Evolutionary conservation across 805 yeast genomes (phyloP), one percentile per base, ranked within the genome.

Genomic region (Candida boleticola): DNA sequence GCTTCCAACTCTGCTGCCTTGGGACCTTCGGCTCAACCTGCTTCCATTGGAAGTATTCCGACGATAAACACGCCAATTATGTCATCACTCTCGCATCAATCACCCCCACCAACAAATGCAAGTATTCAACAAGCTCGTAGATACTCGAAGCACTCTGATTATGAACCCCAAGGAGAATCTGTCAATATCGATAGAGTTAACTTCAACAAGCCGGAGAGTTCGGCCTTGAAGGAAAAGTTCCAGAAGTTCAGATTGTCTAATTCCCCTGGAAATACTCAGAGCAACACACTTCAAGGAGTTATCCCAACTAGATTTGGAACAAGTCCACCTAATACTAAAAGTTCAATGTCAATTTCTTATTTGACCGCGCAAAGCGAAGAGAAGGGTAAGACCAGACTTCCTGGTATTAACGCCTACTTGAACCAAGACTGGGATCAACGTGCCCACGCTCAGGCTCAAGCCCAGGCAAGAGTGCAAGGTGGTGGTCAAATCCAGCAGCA

Each of bases 231-330:
- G 22, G 46, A 48, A n/a, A 50, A 44, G 27, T 50, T 50, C 37
- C 54, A 48, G 37, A 50, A 50, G 34, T 51, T 50, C 37, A 39
- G 55, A n/a, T 20, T 51, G 10, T 31, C 41, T 13, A 38, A 21
- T 16, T n/a, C 41, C 3, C 41, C 33, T 13, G n/a, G n/a, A n/a
- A n/a, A n/a, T n/a, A n/a, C n/a, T n/a, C 35, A 36, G 14, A 29
- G 31, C 26, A 37, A 17, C 11, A 31, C 18, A 5, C 35, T 19
- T 31, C 35, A 17, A 13, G 35, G 35, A 14, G 20, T 19, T 11
- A 31, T 31, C 16, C 35, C 35, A 6, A 31, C 35, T 17, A 31
- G 35, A 17, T 31, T 31, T 19, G 35, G 35, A 5, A 20, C 21
- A 7, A 31, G 35, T 17, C 35, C 35, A 31, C 20, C 20, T 6